phyloP scores from a whole-genome alignment of 1,139 yeast species.

The Kurtzmaniella quercitrusa region DNA sequence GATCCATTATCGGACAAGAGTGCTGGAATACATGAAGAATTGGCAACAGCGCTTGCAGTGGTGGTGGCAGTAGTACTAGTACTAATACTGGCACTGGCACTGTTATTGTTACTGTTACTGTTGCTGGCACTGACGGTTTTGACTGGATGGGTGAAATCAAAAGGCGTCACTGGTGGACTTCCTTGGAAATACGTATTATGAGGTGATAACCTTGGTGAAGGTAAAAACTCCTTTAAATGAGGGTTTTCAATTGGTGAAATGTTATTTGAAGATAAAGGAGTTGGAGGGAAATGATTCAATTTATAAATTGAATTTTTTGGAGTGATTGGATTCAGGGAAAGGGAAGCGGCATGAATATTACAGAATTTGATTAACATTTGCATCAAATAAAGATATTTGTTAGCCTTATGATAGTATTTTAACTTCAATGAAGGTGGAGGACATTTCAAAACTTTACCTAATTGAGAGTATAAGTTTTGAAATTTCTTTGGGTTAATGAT shows the following conservation, averaged over 20 bases:
- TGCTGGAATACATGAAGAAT: not conserved
- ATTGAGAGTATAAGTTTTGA: conserved; percentile 24
- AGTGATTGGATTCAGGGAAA: conserved; percentile 15
- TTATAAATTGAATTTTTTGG: conserved; percentile 13
- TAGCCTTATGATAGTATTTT: conserved; percentile 37
- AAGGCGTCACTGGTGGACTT: conserved; percentile 23
- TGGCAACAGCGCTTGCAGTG: conserved; percentile 1
- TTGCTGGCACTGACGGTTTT: not conserved
- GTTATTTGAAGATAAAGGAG: conserved; percentile 11
- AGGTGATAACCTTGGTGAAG: conserved; percentile 7
- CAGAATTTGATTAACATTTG: conserved; percentile 30
- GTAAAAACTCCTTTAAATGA: conserved; percentile 5
- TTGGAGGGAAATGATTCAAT: conserved; percentile 11
- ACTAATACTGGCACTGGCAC: not conserved
- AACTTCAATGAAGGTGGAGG: conserved; percentile 44
- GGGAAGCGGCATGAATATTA: conserved; percentile 21
- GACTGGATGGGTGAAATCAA: conserved; percentile 8
- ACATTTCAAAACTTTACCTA: conserved; percentile 38
- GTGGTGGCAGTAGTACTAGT: no score
- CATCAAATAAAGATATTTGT: conserved; percentile 36
- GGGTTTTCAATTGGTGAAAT: conserved; percentile 9
- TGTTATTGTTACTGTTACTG: not conserved
- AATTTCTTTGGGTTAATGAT: conserved; percentile 11
- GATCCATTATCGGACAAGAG: not conserved
- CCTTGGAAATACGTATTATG: conserved; percentile 6